phyloP scores from a whole-genome alignment of 768 basidiomycete genomes.

The Termitomyces sp. region DNA sequence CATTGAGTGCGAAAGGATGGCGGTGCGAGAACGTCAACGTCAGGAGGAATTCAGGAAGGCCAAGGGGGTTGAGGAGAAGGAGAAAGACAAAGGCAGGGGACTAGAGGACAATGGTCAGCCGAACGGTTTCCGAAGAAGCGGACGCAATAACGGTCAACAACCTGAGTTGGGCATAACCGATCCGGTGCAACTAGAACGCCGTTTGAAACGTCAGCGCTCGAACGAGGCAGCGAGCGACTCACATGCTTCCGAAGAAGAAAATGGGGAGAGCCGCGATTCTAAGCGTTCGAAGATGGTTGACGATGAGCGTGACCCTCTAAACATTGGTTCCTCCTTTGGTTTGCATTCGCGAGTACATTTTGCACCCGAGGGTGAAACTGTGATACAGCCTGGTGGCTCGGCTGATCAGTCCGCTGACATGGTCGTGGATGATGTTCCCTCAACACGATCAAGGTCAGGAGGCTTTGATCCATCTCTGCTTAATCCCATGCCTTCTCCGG shows the following conservation, averaged over 20 bases:
- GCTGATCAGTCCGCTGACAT: conserved; percentile 21
- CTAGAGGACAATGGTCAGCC: conserved; percentile 27
- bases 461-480: conserved; percentile 51
- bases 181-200: conserved; percentile 67
- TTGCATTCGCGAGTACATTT: conserved; percentile 44
- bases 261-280: conserved; percentile 38
- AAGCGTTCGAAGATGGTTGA: conserved; percentile 54
- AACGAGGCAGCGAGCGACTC: conserved; percentile 49
- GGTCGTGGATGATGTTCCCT: conserved; percentile 29
- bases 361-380: conserved; percentile 29
- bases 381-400: conserved; percentile 1
- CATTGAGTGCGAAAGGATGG: conserved; percentile 87
- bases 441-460: conserved; percentile 20
- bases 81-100: conserved; percentile 30
- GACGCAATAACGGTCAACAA: conserved; percentile 65
- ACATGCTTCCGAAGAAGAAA: conserved; percentile 51
- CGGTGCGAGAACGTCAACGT: conserved; percentile 65
- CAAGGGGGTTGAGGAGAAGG: conserved; percentile 35
- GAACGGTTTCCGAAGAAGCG: conserved; percentile 62
- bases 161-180: conserved; percentile 74
- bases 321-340: conserved; percentile 34
- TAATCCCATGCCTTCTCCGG: conserved; percentile 41
- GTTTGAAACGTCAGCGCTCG: conserved; percentile 66
- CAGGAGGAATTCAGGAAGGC: conserved; percentile 52
- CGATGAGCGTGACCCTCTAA: conserved; percentile 45